Base-by-base conservation (phyloP, 1,139 yeast species). In the Suhomyces bokatorum region DNA sequence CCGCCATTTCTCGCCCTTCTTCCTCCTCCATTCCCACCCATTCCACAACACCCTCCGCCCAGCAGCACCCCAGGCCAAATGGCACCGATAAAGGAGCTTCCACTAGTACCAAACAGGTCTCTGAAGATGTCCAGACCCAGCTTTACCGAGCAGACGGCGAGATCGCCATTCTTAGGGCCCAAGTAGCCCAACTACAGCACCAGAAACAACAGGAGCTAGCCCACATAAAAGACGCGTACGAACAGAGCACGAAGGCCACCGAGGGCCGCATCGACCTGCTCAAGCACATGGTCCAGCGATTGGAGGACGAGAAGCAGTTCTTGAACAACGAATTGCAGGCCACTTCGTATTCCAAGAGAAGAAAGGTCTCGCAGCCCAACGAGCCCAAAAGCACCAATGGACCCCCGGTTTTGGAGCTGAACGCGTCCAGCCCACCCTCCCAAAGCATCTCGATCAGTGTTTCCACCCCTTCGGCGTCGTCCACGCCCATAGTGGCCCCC, bases 221-320 rank as follows among this genome's bases (percentile, higher is more conserved):
- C 15, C 69, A 70, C 20, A 52, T 84, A 38, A 66, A 68, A 39
- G 64, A 64, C 5, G 58, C 69, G 3, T 71, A 67, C 44, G 57
- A 62, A 2, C 51, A 52, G 20, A 50, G 63, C 11, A 58, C 69
- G 42, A 56, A 60, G 26, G 67, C 67, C 27, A 66, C 73, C 40
- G 74, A 72, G 17, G 68, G 64, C 2, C 80, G 77, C 50, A 59
- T 81, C 6, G 60, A 59, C 15, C 62, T 67, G 12, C 60, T 82
- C 43, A 67, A 67, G 44, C 68, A 67, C 31, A 69, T 74, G 22
- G 69, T 86, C 2, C 80, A 75, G 51, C 75, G 76, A 48, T 63
- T 85, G 35, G 87, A 83, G 56, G 89, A 85, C 54, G 95, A 87
- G 55, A 80, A 81, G 64, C 79, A 80, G 66, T 87, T 89, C 55